Evolutionary conservation across 495 filamentous ascomycete species (phyloP), one percentile per base, ranked within the genome.

Genomic region (Neurospora cerealis): DNA sequence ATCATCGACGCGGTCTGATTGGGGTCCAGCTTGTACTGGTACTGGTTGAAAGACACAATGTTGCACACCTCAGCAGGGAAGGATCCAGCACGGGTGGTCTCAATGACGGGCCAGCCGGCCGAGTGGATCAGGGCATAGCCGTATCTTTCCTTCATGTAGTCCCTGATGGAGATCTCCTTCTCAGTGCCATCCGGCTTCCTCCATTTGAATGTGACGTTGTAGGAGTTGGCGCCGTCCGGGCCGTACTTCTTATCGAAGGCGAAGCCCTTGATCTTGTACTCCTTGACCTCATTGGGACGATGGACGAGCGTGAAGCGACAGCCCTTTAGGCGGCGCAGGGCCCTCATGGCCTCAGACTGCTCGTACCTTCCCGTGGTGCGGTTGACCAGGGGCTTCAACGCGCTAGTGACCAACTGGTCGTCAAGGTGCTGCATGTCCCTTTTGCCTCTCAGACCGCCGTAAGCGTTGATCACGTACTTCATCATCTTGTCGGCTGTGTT

Each of bases 1-100:
- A 99, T 97, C 95, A 99, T 98, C 10, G 87, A 78, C 0, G 87
- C 79, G 0, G 94, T 96, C 86, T 92, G 89, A 0, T 79, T 77
- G 21, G 92, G 88, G 74, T 89, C 88, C 3, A 98, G 83, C 85
- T 97, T 98, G 83, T 83, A 93, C 1, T 86, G 85, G 80, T 94
- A 99, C 1, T 91, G 88, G 82, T 97, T 93, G 69, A 93, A 90
- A 2, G 79, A 73, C 7, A 80, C 70, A 19, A 84, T 73, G 42
- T 80, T 76, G 78, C 93, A 88, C 2, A 93, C 72, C 76, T 98
- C 96, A 84, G 96, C 90, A 3, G 95, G 96, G 74, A 95, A 93
- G 3, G 88, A 77, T 5, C 89, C 89, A 0, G 83, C 88, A 66
- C 87, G 86, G 66, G 88, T 90, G 71, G 93, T 93, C 77, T 92